Base-by-base conservation (phyloP, 257 asterid genomes). In the Schizonepeta tenuifolia region DNA sequence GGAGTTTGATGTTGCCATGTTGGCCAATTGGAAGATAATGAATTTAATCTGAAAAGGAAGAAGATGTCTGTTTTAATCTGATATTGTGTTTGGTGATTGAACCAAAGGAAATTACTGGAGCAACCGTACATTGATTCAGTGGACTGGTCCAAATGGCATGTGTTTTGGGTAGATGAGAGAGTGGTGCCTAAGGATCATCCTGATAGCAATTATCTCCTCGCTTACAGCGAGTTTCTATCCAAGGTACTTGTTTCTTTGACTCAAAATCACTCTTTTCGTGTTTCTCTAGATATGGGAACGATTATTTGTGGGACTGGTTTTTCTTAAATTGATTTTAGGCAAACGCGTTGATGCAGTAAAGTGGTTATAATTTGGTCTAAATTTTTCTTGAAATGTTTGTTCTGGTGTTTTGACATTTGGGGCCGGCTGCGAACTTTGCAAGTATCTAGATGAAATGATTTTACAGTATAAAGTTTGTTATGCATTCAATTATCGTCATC, bases 121-220 rank as follows among this genome's bases (percentile, higher is more conserved):
- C 81, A 87, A 49, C 96, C 97, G 3, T 88, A 81, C 75, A 69
- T 86, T 70, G 90, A 83, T 75, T 81, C 91, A 1, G 83, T 92
- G 77, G 97, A 92, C 78, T 90, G 98, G 97, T 83, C 95, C 15
- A 90, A 78, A 80, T 92, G 98, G 98, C 97, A 83, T 18, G 82
- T 92, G 70, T 90, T 92, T 75, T 92, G 98, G 98, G 96, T 84
- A 71, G 98, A 92, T 70, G 98, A 92, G 83, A 82, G 98, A 77
- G 96, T 92, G 41, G 97, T 92, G 78, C 94, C 96, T 15, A 92
- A 92, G 87, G 88, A 90, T 83, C 90, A 92, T 65, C 91, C 91
- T 2, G 98, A 90, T 75, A 92, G 98, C 86, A 92, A 92, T 64
- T 92, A 92, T 61, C 89, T 90, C 38, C 96, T 92, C 4, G 97